Conservation (phyloP, 306 rosid species). For the Quercus berberidifolia region DNA sequence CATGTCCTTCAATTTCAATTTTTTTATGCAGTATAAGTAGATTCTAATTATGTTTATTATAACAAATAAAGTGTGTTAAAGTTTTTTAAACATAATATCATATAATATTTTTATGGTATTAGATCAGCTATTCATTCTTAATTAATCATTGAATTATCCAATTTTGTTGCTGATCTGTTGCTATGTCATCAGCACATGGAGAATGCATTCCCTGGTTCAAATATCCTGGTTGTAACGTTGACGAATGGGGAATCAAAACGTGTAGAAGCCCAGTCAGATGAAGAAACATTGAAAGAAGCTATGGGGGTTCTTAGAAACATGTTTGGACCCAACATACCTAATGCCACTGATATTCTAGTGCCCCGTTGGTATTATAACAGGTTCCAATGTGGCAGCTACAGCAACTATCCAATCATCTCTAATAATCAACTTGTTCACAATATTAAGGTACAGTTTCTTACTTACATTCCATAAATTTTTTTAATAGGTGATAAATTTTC, state of each 20-base stretch:
- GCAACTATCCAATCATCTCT: conserved; percentile 79
- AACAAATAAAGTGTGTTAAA: conserved; percentile 19
- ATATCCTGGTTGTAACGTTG: conserved; percentile 88
- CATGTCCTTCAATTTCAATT: conserved; percentile 6
- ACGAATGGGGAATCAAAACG: conserved; percentile 96
- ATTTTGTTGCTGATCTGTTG: conserved; percentile 31
- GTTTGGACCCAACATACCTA: conserved; percentile 79
- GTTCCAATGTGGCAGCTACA: conserved; percentile 94
- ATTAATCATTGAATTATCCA: conserved; percentile 23
- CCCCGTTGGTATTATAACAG: conserved; percentile 94
- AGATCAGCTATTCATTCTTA: conserved; percentile 20
- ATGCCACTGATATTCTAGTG: conserved; percentile 77
- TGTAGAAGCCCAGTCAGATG: conserved; percentile 78
- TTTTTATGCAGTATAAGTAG: conserved; percentile 11
- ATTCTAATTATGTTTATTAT: conserved; percentile 16
- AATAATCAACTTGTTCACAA: conserved; percentile 44
- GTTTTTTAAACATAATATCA: conserved; percentile 11
- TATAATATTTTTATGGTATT: conserved; percentile 14
- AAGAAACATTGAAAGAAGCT: conserved; percentile 75
- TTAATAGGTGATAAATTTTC: not conserved
- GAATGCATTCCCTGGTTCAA: conserved; percentile 91
- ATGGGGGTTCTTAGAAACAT: conserved; percentile 84
- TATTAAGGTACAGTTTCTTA: conserved; percentile 55
- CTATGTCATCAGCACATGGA: conserved; percentile 92
- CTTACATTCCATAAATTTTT: not conserved